Base-by-base conservation (phyloP, 73 alveolate species). In the Uronychia setigera region DNA sequence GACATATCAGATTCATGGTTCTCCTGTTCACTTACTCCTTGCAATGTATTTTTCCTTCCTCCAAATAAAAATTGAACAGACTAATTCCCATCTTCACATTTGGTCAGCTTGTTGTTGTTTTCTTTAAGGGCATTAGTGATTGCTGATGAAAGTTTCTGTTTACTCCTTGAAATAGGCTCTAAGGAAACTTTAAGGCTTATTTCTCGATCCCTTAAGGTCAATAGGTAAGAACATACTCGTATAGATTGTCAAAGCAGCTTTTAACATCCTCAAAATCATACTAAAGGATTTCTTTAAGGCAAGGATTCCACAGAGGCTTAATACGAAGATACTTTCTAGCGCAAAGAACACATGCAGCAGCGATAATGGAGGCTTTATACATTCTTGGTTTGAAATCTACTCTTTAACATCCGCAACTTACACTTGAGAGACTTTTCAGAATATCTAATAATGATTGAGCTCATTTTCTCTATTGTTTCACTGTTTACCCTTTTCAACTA, bases 241-340 rank as follows among this genome's bases (percentile, higher is more conserved):
- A 76, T 5, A 76, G 1, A 1, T 27, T 31, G 32, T 76, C 32
- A 31, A 29, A 76, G 32, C 81, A 76, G 25, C 30, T 58, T 31
- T 27, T 25, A 28, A 76, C 59, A 1, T 76, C 81, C 29, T 76
- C 32, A 27, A 28, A 76, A 11, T 76, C 81, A 76, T 76, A 76
- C 32, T 5, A 26, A 9, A 32, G 28, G 27, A 76, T 9, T 31
- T 31, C 59, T 30, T 30, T 26, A 5, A 76, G 32, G 46, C 25
- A 30, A 5, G 81, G 81, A 58, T 76, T 76, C 81, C 81, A 76
- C 46, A 76, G 46, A 28, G 81, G 81, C 27, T 25, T 76, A 1
- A 76, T 30, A 9, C 81, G 25, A 5, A 26, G 25, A 5, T 28
- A 28, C 30, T 32, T 76, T 5, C 81, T 25, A 28, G 81, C 28